phyloP scores from a whole-genome alignment of 257 asterid genomes.

The Gentiana dahurica region DNA sequence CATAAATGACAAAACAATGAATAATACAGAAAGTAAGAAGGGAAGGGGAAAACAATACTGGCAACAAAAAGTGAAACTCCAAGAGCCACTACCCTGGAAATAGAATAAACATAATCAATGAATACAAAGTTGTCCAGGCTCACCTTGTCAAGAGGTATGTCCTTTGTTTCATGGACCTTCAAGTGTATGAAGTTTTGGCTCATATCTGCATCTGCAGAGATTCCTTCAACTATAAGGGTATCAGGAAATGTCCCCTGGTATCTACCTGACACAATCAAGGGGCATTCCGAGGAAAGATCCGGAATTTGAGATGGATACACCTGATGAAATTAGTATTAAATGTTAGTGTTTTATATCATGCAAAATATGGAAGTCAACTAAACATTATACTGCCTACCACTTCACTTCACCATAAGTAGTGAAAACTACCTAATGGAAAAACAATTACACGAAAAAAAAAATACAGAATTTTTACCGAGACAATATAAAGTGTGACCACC shows the following conservation, averaged over 20 bases:
- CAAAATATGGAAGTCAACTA: background rate
- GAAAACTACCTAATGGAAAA: too few species aligned
- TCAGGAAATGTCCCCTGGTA: constrained; percentile 71
- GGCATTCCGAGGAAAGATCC: constrained; percentile 72
- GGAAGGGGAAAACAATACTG: background rate
- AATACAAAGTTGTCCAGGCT: constrained; percentile 11
- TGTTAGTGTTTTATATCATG: background rate
- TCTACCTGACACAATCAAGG: constrained; percentile 77
- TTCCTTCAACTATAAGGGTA: constrained; percentile 46
- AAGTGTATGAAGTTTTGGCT: constrained; percentile 42
- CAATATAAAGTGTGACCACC: too few species aligned
- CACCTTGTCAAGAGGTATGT: constrained; percentile 67
- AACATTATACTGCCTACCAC: too few species aligned
- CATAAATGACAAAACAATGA: too few species aligned
- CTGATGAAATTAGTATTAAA: constrained; percentile 20
- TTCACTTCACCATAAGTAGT: too few species aligned
- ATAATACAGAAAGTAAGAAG: too few species aligned
- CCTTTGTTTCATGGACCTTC: constrained; percentile 53
- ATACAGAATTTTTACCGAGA: too few species aligned
- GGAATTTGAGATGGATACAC: constrained; percentile 77
- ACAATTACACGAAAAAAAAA: too few species aligned
- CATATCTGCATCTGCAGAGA: constrained; percentile 45
- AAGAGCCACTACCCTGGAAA: background rate
- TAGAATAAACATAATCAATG: constrained; percentile 1
- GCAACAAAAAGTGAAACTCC: background rate